Evolutionary conservation across 2,329 filamentous ascomycete genomes (phyloP).

Genomic region (Drechslerella dactyloides): DNA sequence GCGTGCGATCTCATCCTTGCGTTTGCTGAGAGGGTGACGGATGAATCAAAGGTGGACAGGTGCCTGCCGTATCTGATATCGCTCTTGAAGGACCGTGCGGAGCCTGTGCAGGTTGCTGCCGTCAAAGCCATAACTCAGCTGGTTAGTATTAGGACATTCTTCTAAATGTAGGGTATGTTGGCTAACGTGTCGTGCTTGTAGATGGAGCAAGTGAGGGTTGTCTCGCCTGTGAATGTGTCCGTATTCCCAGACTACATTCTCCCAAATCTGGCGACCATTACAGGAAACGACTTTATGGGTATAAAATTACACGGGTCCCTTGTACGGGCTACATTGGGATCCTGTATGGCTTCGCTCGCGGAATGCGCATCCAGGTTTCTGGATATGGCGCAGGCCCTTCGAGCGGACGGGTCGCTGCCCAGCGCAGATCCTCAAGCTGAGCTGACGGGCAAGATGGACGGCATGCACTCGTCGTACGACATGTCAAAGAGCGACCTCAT

Average conservation of each 20-base stretch:
- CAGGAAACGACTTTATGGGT: conserved; percentile 59
- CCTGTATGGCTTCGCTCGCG: conserved; percentile 86
- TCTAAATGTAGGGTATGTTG: background rate
- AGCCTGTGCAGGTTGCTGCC: conserved; percentile 83
- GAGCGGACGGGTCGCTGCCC: conserved; percentile 80
- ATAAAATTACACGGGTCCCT: conserved; percentile 61
- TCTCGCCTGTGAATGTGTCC: conserved; percentile 77
- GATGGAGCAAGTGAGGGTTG: conserved; percentile 82
- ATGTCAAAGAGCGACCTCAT: conserved; percentile 72
- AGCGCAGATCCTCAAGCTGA: conserved; percentile 80
- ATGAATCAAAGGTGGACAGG: conserved; percentile 93
- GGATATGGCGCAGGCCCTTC: conserved; percentile 86
- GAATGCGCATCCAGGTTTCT: conserved; percentile 83
- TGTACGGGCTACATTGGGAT: conserved; percentile 88
- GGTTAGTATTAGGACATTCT: conserved; percentile 55
- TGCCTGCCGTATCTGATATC: conserved; percentile 88
- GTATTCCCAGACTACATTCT: conserved; percentile 73
- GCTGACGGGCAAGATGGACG: conserved; percentile 83
- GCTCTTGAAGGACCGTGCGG: conserved; percentile 78
- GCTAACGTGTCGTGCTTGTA: conserved; percentile 50
- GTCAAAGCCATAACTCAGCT: conserved; percentile 87
- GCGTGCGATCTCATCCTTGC: conserved; percentile 91
- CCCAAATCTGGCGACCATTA: conserved; percentile 61
- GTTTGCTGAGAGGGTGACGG: conserved; percentile 87
- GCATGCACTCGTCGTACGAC: conserved; percentile 61